These are phyloP conservation scores for Corylus heterophylla DNA, from an alignment of 306 rosid genomes.

Conservation along the genomic window DNA sequence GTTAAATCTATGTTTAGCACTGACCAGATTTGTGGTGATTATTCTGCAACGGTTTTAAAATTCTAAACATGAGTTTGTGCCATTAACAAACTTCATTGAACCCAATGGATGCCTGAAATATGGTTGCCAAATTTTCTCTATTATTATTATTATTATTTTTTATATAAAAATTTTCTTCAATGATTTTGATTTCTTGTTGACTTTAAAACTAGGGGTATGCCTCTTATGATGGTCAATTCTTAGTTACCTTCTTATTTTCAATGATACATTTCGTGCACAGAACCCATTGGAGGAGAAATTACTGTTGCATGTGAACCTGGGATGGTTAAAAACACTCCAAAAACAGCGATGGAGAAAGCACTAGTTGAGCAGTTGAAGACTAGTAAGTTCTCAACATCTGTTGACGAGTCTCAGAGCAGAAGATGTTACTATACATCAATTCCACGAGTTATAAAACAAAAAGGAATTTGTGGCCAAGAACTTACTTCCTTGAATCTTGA, in stretches of 20 bases:
- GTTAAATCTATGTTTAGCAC: too few relatives aligned
- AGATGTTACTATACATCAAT: conserved; percentile 86
- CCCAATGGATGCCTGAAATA: too few relatives aligned
- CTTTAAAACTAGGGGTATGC: neutral
- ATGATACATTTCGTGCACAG: conserved; percentile 41
- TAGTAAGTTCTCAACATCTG: conserved; percentile 50
- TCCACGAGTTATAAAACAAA: conserved; percentile 70
- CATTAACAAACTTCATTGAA: too few relatives aligned
- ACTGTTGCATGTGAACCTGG: conserved; percentile 60
- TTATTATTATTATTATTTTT: neutral
- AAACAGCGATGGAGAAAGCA: conserved; percentile 57
- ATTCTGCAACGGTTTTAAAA: too few relatives aligned
- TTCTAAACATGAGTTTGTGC: too few relatives aligned
- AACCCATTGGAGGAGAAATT: conserved; percentile 93
- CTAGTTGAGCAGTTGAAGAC: conserved; percentile 64
- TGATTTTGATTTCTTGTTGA: neutral
- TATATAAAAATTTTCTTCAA: neutral
- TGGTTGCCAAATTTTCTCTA: neutral
- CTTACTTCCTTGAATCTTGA: conserved; percentile 90
- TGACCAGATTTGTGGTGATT: too few relatives aligned
- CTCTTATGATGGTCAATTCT: neutral
- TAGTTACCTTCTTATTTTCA: conserved; percentile 17
- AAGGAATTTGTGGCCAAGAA: conserved; percentile 74
- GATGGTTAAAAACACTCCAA: conserved; percentile 42
- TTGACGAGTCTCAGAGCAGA: conserved; percentile 45